Percentiles rank a stretch among this genome's conserved stretches.
These are phyloP conservation scores for Gamsiella multidivaricata DNA, from an alignment of 192 early-diverging fungal genomes.

Conservation along the genomic window DNA sequence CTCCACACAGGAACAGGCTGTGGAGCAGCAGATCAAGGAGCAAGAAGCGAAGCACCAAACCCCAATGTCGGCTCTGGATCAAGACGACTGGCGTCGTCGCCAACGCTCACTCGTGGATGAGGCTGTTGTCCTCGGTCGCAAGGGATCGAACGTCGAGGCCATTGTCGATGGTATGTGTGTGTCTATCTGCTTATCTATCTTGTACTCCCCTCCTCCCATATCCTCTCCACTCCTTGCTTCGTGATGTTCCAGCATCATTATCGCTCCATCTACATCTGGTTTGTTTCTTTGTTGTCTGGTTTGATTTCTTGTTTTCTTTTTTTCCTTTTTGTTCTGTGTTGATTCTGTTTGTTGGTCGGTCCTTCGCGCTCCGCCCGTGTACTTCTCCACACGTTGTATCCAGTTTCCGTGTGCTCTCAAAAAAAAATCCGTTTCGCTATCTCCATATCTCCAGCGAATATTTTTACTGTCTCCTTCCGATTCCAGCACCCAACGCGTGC, in stretches of 20 bases:
- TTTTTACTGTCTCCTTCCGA: neutral
- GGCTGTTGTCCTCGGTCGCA: constrained; percentile 55
- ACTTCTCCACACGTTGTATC: constrained; percentile 25
- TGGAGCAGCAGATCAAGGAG: constrained; percentile 43
- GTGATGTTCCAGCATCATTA: no score
- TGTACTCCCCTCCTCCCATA: neutral
- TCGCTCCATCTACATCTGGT: neutral
- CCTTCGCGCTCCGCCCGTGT: no score
- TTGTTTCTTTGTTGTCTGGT: neutral
- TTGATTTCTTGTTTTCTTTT: neutral
- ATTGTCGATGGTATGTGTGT: constrained; percentile 62
- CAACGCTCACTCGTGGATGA: constrained; percentile 48
- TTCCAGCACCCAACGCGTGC: constrained; percentile 1
- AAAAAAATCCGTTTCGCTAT: constrained; percentile 7
- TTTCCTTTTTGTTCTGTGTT: no score
- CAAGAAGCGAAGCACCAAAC: constrained; percentile 54
- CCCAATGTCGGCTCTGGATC: constrained; percentile 40
- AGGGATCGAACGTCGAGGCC: constrained; percentile 64
- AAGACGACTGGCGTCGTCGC: constrained; percentile 43
- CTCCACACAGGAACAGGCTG: constrained; percentile 38
- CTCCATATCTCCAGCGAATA: neutral
- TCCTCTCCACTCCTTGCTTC: neutral
- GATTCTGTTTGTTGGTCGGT: no score
- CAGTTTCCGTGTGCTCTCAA: neutral
- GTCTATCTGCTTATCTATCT: no score